phyloP scores from a whole-genome alignment of 1,139 yeast genomes.

The Yarrowia galli region DNA sequence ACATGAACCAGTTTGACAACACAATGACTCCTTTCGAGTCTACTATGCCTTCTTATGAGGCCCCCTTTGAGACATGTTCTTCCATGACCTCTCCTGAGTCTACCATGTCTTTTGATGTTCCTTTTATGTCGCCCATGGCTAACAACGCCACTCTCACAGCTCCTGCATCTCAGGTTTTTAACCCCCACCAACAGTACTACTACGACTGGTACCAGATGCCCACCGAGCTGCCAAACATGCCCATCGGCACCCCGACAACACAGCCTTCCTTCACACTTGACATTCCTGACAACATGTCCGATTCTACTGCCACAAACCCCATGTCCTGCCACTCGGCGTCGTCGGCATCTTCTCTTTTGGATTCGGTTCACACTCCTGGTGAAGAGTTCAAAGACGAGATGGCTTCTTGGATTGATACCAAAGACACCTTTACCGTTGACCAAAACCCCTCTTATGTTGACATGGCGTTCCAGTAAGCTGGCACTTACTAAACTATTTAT shows the following conservation, averaged over 20 bases:
- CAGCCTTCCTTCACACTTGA: constrained; percentile 21
- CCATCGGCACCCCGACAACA: constrained; percentile 26
- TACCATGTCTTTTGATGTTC: constrained; percentile 26
- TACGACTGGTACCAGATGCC: constrained; percentile 36
- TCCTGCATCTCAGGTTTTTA: not conserved
- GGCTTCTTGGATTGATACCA: constrained; percentile 38
- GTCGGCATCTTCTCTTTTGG: constrained; percentile 33
- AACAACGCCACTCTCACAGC: constrained; percentile 5
- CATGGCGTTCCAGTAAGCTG: constrained; percentile 33
- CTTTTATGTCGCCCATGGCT: constrained; percentile 27
- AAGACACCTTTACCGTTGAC: constrained; percentile 14
- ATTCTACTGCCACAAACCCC: constrained; percentile 24
- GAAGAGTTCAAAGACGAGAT: constrained; percentile 36
- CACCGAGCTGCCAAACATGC: constrained; percentile 10
- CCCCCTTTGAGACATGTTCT: constrained; percentile 19
- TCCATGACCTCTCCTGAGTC: constrained; percentile 36
- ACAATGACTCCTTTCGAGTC: constrained; percentile 23
- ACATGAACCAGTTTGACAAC: not conserved
- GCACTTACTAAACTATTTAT: constrained; percentile 9
- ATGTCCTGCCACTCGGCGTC: constrained; percentile 20
- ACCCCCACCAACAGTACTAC: constrained; percentile 25
- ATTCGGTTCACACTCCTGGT: constrained; percentile 34
- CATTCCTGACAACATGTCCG: constrained; percentile 25
- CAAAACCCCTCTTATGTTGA: constrained; percentile 20
- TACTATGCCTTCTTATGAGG: constrained; percentile 14